These are phyloP conservation scores for Camptophora hylomeconis DNA, from an alignment of 2,329 filamentous ascomycete genomes.

Conservation along the genomic window DNA sequence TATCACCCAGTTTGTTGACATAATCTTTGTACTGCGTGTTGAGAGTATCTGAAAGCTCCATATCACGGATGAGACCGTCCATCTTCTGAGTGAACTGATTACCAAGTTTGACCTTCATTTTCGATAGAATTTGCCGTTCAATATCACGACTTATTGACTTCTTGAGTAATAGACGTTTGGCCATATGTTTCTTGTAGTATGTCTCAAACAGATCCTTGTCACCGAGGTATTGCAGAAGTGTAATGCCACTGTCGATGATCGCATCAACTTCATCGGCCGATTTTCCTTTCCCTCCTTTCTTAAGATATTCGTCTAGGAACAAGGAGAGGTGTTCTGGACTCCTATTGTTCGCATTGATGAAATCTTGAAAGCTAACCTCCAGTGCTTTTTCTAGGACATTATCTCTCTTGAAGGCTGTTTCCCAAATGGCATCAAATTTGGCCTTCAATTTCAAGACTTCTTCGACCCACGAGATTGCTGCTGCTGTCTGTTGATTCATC, in stretches of 20 bases:
- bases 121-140: slow-evolving; percentile 87
- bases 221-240: slow-evolving; percentile 71
- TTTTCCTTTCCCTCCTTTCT: slow-evolving; percentile 85
- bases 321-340: slow-evolving; percentile 88
- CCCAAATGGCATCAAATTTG: slow-evolving; percentile 75
- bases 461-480: slow-evolving; percentile 90
- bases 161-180: slow-evolving; percentile 70
- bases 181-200: slow-evolving; percentile 96
- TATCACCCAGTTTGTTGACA: slow-evolving; percentile 44
- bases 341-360: slow-evolving; percentile 80
- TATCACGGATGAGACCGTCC: slow-evolving; percentile 96
- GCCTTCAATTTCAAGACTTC: slow-evolving; percentile 76
- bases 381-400: slow-evolving; percentile 67
- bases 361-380: slow-evolving; percentile 76
- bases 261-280: slow-evolving; percentile 75
- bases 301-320: slow-evolving; percentile 93
- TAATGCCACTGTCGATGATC: slow-evolving; percentile 79
- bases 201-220: slow-evolving; percentile 93
- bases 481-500: slow-evolving; percentile 66
- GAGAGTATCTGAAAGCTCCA: slow-evolving; percentile 75
- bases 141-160: slow-evolving; percentile 85
- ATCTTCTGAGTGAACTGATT: slow-evolving; percentile 88
- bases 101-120: slow-evolving; percentile 94
- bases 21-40: slow-evolving; percentile 64
- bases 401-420: slow-evolving; percentile 59